These are phyloP conservation scores for Heritiera littoralis DNA, from an alignment of 345 rosid species.

Conservation along the genomic window DNA sequence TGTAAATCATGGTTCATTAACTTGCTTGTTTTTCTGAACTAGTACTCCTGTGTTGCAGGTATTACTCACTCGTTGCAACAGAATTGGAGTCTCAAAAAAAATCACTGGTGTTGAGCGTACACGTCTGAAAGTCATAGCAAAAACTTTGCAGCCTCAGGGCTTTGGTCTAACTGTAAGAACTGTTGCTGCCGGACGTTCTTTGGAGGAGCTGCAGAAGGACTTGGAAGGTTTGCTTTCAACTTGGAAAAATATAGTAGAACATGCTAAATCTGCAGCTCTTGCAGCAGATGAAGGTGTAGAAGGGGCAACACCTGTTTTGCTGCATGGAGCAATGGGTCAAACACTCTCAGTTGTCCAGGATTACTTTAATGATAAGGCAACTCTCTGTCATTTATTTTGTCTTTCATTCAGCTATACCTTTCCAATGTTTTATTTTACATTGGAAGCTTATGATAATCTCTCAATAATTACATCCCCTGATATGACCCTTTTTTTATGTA, in stretches of 20 bases:
- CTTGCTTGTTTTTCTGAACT: neutral
- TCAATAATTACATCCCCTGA: slow-evolving; percentile 15
- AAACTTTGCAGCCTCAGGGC: slow-evolving; percentile 85
- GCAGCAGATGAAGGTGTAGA: slow-evolving; percentile 97
- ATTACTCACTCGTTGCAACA: slow-evolving; percentile 57
- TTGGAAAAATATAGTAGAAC: slow-evolving; percentile 84
- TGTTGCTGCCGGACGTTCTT: slow-evolving; percentile 86
- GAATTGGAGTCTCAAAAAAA: slow-evolving; percentile 83
- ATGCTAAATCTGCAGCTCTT: slow-evolving; percentile 90
- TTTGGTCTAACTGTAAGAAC: slow-evolving; percentile 93
- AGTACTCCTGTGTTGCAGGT: slow-evolving; percentile 49
- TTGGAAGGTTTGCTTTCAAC: slow-evolving; percentile 79
- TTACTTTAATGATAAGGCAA: slow-evolving; percentile 81
- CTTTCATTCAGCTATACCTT: slow-evolving; percentile 4
- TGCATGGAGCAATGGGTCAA: slow-evolving; percentile 97
- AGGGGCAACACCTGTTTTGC: slow-evolving; percentile 82
- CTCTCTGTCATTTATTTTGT: slow-evolving; percentile 3
- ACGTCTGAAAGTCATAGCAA: slow-evolving; percentile 85
- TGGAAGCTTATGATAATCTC: slow-evolving; percentile 10
- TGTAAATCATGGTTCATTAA: slow-evolving; percentile 15
- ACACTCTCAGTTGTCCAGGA: slow-evolving; percentile 96
- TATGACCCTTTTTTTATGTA: slow-evolving; percentile 14
- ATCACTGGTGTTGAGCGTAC: slow-evolving; percentile 80
- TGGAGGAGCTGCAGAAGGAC: slow-evolving; percentile 90
- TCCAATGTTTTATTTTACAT: slow-evolving; percentile 16